Percentiles rank a stretch among this genome's conserved stretches.
phyloP scores from a whole-genome alignment of 495 filamentous ascomycete genomes.

The Daldinia caldariorum region DNA sequence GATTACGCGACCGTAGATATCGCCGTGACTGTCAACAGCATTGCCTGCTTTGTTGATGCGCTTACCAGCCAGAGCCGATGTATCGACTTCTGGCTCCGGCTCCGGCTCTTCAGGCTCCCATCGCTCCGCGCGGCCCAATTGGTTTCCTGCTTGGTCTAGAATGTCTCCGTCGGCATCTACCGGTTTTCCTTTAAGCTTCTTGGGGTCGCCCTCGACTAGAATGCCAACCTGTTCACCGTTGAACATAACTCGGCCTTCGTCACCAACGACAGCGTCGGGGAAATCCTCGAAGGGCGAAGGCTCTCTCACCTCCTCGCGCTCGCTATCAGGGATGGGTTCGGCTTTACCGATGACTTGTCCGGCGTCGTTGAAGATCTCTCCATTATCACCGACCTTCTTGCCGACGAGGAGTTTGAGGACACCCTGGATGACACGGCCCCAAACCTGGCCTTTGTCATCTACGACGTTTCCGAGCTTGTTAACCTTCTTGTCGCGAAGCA shows the following conservation, averaged over 20 bases:
- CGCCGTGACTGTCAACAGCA: conserved; percentile 78
- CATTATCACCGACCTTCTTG: conserved; percentile 74
- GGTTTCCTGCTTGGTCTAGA: conserved; percentile 79
- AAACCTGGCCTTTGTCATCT: conserved; percentile 72
- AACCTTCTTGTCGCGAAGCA: conserved; percentile 71
- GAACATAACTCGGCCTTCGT: conserved; percentile 75
- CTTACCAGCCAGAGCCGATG: conserved; percentile 79
- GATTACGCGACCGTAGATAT: conserved; percentile 77
- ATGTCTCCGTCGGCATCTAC: conserved; percentile 89
- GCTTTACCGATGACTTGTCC: conserved; percentile 78
- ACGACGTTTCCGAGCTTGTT: conserved; percentile 86
- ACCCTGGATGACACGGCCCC: conserved; percentile 75
- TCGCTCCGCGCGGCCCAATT: conserved; percentile 78
- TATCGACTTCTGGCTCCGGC: conserved; percentile 66
- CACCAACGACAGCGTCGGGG: conserved; percentile 72
- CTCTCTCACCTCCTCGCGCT: conserved; percentile 72
- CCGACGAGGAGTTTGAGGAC: conserved; percentile 72
- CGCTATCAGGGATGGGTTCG: conserved; percentile 76
- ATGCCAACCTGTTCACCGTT: conserved; percentile 76
- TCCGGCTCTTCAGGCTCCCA: conserved; percentile 62
- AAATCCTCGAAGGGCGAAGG: conserved; percentile 80
- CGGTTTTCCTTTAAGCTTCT: conserved; percentile 75
- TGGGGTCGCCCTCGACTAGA: conserved; percentile 79
- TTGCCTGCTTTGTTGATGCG: conserved; percentile 88
- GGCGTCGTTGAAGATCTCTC: conserved; percentile 77